phyloP scores from a whole-genome alignment of 140 eudicot species.

The Oenanthe javanica region DNA sequence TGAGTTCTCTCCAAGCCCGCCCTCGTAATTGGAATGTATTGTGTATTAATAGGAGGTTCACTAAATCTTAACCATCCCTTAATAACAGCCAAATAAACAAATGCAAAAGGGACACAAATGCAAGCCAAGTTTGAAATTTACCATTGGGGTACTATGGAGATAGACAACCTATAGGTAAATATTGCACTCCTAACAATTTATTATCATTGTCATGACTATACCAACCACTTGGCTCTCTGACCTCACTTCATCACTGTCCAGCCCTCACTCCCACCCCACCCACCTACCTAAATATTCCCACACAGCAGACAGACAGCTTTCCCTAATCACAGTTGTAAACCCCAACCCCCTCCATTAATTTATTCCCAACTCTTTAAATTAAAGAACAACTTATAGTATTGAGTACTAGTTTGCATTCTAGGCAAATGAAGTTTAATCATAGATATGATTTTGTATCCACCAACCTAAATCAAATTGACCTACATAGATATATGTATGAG shows the following conservation, averaged over 20 bases:
- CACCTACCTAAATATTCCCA: constrained; percentile 20
- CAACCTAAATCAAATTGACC: background rate
- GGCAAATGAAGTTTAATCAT: constrained; percentile 7
- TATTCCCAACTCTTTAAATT: background rate
- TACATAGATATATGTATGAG: background rate
- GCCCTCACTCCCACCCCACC: constrained; percentile 3
- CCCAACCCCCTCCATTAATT: background rate
- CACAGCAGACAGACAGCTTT: constrained; percentile 14
- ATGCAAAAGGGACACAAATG: background rate
- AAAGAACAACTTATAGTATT: background rate
- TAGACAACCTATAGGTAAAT: background rate
- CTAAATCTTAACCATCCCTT: no score
- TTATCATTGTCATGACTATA: constrained; percentile 1
- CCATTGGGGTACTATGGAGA: background rate
- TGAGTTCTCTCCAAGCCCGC: no score
- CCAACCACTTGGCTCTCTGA: background rate
- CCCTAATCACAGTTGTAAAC: constrained; percentile 5
- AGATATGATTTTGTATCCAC: background rate
- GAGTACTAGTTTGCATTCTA: constrained; percentile 10
- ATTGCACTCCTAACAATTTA: background rate
- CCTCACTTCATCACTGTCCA: constrained; percentile 15
- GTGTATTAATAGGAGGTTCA: no score
- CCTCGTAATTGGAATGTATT: no score
- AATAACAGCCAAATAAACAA: background rate
- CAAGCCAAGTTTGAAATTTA: background rate